Evolutionary conservation across 2,329 filamentous ascomycete genomes (phyloP), one percentile per base, ranked within the genome.

Genomic region (Arthrobotrys pseudoclavata): DNA sequence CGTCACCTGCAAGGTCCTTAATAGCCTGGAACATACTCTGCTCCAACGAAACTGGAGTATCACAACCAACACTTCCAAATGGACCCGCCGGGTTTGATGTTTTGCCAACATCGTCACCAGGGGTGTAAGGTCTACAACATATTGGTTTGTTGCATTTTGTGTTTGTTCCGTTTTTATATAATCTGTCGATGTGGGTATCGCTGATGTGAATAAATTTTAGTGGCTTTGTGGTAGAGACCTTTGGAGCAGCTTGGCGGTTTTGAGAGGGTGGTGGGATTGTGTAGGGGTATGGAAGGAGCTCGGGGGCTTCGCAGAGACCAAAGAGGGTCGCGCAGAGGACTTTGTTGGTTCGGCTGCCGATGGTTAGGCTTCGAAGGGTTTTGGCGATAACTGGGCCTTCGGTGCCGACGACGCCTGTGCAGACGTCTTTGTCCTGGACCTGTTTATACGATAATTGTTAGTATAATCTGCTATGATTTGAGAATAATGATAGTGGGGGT

Each of bases 161-260:
- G 80, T 85, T 88, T 5, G 87, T 84, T 0, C 88, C 88, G 1
- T 85, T 82, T 24, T 85, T 84, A 81, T 90, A 90, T 10, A 85
- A 83, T 4, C 85, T 86, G 79, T 90, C 88, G 66, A 90, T 83
- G 72, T 90, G 88, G 48, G 89, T 87, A 79, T 90, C 88, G 12
- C 87, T 88, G 81, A 87, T 87, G 80, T 90, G 88, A 24, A 89
- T 87, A 3, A 90, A 84, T 79, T 87, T 86, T 79, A 71, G 26
- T 9, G 68, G 61, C 48, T 68, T 77, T 4, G 20, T 52, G n/a
- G 53, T 10, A 9, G 63, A 22, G 10, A 22, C 26, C n/a, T 48
- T 66, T n/a, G 68, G 61, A 1, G 74, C 52, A 0, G 22, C 57
- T 50, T 55, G 62, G 13, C 55, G 67, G n/a, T 57, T 78, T 4